phyloP scores from a whole-genome alignment of 257 asterid genomes.

The Cynanchum wilfordii region DNA sequence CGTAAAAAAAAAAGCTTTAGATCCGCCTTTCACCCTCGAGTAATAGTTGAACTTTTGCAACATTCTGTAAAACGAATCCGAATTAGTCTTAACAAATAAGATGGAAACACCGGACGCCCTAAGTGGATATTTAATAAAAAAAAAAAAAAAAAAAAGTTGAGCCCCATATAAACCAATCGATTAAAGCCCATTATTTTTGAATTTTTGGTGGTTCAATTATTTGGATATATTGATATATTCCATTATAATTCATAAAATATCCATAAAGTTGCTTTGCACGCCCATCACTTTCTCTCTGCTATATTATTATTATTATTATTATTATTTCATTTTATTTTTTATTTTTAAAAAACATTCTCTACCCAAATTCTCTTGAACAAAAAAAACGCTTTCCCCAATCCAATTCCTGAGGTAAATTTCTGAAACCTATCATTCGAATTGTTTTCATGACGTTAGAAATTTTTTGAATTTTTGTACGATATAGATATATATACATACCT shows the following conservation, averaged over 20 bases:
- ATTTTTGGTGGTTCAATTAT: neutral
- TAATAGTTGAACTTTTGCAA: too few relatives aligned
- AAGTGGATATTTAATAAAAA: too few relatives aligned
- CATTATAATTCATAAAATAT: neutral
- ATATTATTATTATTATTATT: neutral
- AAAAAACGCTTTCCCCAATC: neutral
- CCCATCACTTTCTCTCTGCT: constrained; percentile 4
- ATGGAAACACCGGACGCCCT: too few relatives aligned
- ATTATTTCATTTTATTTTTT: too few relatives aligned
- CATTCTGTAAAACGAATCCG: too few relatives aligned
- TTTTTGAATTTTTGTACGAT: neutral
- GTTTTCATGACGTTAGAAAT: neutral
- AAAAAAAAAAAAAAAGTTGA: too few relatives aligned
- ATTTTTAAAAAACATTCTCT: neutral
- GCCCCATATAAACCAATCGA: neutral
- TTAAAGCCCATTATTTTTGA: neutral
- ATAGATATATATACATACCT: neutral
- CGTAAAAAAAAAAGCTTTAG: too few relatives aligned
- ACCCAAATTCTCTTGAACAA: neutral
- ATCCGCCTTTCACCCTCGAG: too few relatives aligned
- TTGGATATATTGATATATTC: neutral
- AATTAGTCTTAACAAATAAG: too few relatives aligned
- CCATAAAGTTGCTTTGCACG: constrained; percentile 1
- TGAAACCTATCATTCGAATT: neutral
- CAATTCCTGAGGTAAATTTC: neutral